A percentile compares a stretch with the other conserved stretches of the same genome.
Conservation (phyloP, 805 yeast species). For the Ogataea paradorogensis region DNA sequence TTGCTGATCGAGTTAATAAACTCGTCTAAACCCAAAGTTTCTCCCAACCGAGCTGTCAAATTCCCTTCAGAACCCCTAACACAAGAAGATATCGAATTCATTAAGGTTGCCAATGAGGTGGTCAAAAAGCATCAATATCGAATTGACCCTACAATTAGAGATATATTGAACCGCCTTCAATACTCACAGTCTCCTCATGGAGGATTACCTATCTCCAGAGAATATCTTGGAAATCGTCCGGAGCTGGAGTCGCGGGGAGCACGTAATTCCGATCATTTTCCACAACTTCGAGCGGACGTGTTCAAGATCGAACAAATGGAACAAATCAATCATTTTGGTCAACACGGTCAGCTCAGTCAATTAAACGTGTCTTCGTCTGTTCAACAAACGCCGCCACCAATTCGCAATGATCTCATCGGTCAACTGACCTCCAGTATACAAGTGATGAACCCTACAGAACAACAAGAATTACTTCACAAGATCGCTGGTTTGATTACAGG, state of each 20-base stretch:
- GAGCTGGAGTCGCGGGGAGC: constrained; percentile 3
- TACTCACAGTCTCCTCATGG: constrained; percentile 61
- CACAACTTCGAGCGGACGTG: constrained; percentile 10
- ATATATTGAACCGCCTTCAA: constrained; percentile 55
- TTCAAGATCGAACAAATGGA: constrained; percentile 3
- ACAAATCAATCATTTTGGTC: not conserved
- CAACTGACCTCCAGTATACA: constrained; percentile 23
- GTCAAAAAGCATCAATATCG: constrained; percentile 40
- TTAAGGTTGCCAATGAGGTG: constrained; percentile 61
- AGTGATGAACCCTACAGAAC: constrained; percentile 24
- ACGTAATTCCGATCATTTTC: constrained; percentile 8
- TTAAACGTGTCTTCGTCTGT: too few relatives aligned
- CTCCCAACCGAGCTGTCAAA: constrained; percentile 20
- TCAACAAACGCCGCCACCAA: not conserved
- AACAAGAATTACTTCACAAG: constrained; percentile 23
- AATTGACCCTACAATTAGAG: constrained; percentile 63
- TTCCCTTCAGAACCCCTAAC: constrained; percentile 27
- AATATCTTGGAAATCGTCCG: constrained; percentile 15
- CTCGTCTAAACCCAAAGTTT: constrained; percentile 28
- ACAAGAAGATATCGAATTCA: constrained; percentile 52
- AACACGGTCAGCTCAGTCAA: too few relatives aligned
- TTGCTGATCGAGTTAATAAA: constrained; percentile 27
- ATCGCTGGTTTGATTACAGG: constrained; percentile 10
- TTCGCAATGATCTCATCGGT: constrained; percentile 25
- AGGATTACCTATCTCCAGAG: constrained; percentile 38